Evolutionary conservation across 139 green algal genomes (phyloP).

Genomic region (Chlorella sp.): DNA sequence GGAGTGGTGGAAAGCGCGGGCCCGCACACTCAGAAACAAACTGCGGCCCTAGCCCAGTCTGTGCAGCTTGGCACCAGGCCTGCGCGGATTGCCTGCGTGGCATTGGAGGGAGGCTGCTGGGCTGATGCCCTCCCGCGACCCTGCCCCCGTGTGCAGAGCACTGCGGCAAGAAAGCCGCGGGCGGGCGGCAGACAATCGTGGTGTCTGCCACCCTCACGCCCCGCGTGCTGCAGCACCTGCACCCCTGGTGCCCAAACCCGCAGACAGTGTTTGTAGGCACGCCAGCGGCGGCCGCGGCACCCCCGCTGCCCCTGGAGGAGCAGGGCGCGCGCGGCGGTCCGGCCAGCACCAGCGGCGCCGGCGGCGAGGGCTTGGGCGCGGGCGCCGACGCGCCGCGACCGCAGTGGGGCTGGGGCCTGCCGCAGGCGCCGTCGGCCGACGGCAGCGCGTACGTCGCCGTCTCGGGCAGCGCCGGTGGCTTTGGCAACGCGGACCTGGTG

Average conservation of each 20-base stretch:
- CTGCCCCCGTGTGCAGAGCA: slow-evolving; percentile 40
- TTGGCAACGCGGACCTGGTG: slow-evolving; percentile 33
- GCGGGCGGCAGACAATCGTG: slow-evolving; percentile 72
- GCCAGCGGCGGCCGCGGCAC: slow-evolving; percentile 4
- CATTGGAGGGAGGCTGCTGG: no score
- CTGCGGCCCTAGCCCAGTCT: no score
- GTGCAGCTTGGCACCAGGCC: no score
- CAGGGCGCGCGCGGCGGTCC: slow-evolving; percentile 46
- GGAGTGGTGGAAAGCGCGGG: no score
- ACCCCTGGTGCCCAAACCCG: slow-evolving; percentile 62
- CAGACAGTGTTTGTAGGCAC: slow-evolving; percentile 44
- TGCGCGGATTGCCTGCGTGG: no score
- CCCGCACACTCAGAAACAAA: no score
- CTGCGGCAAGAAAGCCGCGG: slow-evolving; percentile 56
- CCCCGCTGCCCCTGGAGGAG: background rate
- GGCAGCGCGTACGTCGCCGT: slow-evolving; percentile 8
- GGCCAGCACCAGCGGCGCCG: slow-evolving; percentile 40
- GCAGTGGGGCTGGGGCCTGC: slow-evolving; percentile 42
- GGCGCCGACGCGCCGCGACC: slow-evolving; percentile 28
- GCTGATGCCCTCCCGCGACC: no score
- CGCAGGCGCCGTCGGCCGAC: slow-evolving; percentile 11
- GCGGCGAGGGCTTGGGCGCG: slow-evolving; percentile 20
- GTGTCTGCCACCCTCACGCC: slow-evolving; percentile 80
- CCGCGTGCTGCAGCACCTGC: slow-evolving; percentile 52
- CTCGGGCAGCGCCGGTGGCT: slow-evolving; percentile 36